Evolutionary conservation across 2,329 filamentous ascomycete species (phyloP).

Genomic region (Fusarium newnesense): DNA sequence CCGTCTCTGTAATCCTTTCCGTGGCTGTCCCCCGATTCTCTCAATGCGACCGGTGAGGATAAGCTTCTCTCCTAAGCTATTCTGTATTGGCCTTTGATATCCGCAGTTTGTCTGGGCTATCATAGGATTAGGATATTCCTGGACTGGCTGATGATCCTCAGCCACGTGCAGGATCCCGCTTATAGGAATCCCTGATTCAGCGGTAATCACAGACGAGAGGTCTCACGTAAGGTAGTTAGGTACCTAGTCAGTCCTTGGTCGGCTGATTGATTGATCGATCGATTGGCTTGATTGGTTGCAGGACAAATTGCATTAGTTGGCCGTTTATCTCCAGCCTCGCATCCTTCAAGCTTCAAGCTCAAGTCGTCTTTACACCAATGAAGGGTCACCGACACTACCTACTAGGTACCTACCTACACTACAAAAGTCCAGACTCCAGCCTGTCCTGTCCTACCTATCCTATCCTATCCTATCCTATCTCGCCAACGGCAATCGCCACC

Average conservation of each 20-base stretch:
- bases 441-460: background rate
- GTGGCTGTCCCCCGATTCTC: conserved; percentile 12
- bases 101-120: background rate
- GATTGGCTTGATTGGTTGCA: conserved; percentile 16
- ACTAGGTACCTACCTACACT: background rate
- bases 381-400: conserved; percentile 9
- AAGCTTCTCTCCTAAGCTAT: background rate
- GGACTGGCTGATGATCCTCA: conserved; percentile 23
- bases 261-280: background rate
- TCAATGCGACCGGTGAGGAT: conserved; percentile 2
- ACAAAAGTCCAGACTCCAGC: background rate
- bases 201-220: conserved; percentile 20
- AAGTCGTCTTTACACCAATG: conserved; percentile 24
- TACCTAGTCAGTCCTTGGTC: background rate
- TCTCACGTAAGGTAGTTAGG: conserved; percentile 31
- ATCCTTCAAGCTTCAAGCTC: conserved; percentile 17
- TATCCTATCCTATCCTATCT: background rate
- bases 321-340: conserved; percentile 32
- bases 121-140: background rate
- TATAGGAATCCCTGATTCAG: conserved; percentile 34
- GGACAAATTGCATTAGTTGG: conserved; percentile 13
- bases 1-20: background rate
- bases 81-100: background rate
- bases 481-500: conserved; percentile 27
- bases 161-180: conserved; percentile 35